Conservation (phyloP, 2,329 filamentous ascomycete genomes). For the Cladorrhinum sp. region DNA sequence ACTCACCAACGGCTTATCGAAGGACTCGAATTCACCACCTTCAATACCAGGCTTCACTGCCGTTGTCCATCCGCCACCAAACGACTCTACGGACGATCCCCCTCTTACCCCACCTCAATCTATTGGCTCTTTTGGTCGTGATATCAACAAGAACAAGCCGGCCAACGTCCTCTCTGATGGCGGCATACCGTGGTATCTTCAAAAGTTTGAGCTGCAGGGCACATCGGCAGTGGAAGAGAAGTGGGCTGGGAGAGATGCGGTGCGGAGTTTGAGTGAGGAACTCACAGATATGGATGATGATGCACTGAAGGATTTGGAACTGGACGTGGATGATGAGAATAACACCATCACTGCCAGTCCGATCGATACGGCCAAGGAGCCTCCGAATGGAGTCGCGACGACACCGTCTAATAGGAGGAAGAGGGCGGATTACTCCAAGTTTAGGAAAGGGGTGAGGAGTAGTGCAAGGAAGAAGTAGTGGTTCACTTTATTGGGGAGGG, state of each 20-base stretch:
- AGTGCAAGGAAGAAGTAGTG: conserved; percentile 32
- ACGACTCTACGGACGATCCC: conserved; percentile 36
- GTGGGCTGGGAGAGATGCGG: conserved; percentile 68
- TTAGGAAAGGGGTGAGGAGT: conserved; percentile 34
- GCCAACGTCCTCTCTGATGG: conserved; percentile 63
- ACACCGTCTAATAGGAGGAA: conserved; percentile 17
- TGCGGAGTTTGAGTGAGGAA: conserved; percentile 72
- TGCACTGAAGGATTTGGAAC: conserved; percentile 69
- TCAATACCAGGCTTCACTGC: conserved; percentile 21
- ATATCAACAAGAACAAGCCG: conserved; percentile 24
- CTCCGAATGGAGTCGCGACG: not conserved
- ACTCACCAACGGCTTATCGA: conserved; percentile 30
- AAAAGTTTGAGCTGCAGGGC: conserved; percentile 73
- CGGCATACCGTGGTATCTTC: conserved; percentile 84
- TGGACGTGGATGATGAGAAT: conserved; percentile 47
- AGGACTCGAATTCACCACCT: conserved; percentile 26
- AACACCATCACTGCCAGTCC: conserved; percentile 43
- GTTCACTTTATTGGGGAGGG: conserved; percentile 12
- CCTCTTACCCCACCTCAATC: conserved; percentile 66
- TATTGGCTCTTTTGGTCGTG: conserved; percentile 53
- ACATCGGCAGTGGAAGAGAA: conserved; percentile 76
- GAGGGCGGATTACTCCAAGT: conserved; percentile 22
- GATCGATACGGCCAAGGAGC: conserved; percentile 2
- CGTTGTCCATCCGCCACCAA: conserved; percentile 23
- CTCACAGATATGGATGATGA: conserved; percentile 91